These are phyloP conservation scores for Auriscalpium vulgare DNA, from an alignment of 768 basidiomycete species.

Conservation along the genomic window DNA sequence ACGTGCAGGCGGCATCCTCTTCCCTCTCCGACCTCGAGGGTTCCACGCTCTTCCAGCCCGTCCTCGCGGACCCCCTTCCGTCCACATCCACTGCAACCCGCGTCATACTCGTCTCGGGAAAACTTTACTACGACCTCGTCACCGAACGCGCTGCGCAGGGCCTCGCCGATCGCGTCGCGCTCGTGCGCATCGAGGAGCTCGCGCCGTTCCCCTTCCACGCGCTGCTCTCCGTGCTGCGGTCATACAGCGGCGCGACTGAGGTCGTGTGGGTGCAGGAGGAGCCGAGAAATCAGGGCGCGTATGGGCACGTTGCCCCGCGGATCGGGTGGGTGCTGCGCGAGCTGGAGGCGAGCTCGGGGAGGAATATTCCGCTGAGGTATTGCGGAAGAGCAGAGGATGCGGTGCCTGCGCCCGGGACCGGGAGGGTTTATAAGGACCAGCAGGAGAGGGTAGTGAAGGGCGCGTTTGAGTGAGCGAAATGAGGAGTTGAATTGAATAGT, in stretches of 20 bases:
- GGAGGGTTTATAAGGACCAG: conserved; percentile 57
- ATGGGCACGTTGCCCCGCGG: conserved; percentile 53
- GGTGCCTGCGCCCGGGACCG: conserved; percentile 71
- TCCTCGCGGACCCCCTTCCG: conserved; percentile 45
- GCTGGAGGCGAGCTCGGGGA: conserved; percentile 31
- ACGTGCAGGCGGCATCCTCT: conserved; percentile 63
- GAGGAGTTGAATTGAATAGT: no score
- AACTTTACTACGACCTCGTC: conserved; percentile 81
- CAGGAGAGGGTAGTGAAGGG: conserved; percentile 52
- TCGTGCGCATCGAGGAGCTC: conserved; percentile 80
- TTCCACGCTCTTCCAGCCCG: conserved; percentile 58
- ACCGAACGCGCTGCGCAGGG: conserved; percentile 52
- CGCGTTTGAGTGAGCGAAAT: conserved; percentile 41
- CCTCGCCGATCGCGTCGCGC: conserved; percentile 45
- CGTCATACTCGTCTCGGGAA: conserved; percentile 73
- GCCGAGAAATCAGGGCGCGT: conserved; percentile 82
- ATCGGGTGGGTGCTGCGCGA: conserved; percentile 42
- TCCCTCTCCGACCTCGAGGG: conserved; percentile 49
- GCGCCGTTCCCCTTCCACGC: conserved; percentile 77
- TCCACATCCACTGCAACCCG: conserved; percentile 39
- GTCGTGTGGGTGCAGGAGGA: conserved; percentile 80
- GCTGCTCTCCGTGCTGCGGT: conserved; percentile 36
- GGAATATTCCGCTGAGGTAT: conserved; percentile 35
- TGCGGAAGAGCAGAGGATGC: conserved; percentile 65
- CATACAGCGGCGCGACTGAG: conserved; percentile 36